These are phyloP conservation scores for Tylopilus sp. DNA, from an alignment of 768 basidiomycete genomes.

Conservation along the genomic window DNA sequence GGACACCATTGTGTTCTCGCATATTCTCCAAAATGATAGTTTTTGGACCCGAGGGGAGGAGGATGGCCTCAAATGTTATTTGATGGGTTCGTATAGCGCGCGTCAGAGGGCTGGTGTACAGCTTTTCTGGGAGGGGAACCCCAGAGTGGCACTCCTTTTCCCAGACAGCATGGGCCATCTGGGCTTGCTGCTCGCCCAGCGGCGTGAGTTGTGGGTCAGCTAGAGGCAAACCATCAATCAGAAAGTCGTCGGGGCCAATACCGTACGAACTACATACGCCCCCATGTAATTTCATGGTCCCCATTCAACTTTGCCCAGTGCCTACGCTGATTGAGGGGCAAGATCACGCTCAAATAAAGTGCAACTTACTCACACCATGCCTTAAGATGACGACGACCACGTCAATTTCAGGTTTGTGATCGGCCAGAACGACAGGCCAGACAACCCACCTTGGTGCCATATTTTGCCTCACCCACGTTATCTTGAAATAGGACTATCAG, in stretches of 20 bases:
- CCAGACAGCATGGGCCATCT: conserved; percentile 19
- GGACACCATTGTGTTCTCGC: conserved; percentile 61
- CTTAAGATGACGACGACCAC: conserved; percentile 12
- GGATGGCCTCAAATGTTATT: conserved; percentile 45
- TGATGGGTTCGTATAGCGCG: conserved; percentile 57
- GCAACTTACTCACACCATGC: conserved; percentile 59
- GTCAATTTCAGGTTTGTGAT: background rate
- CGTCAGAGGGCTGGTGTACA: conserved; percentile 47
- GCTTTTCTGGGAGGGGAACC: conserved; percentile 18
- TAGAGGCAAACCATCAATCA: background rate
- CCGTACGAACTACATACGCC: conserved; percentile 48
- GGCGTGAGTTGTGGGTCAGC: conserved; percentile 52
- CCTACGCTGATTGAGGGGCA: conserved; percentile 29
- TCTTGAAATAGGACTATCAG: conserved; percentile 36
- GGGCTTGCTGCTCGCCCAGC: conserved; percentile 55
- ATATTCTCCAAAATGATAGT: conserved; percentile 58
- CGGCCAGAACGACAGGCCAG: background rate
- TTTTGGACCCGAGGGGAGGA: conserved; percentile 24
- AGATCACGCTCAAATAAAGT: background rate
- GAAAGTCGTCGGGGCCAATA: background rate
- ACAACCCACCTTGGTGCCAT: conserved; percentile 45
- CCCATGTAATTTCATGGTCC: conserved; percentile 68
- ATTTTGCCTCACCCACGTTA: conserved; percentile 65
- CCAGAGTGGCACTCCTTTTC: conserved; percentile 8
- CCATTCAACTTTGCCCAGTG: conserved; percentile 62